Conservation (phyloP, 768 basidiomycete species). For the Pisolithus sp. region DNA sequence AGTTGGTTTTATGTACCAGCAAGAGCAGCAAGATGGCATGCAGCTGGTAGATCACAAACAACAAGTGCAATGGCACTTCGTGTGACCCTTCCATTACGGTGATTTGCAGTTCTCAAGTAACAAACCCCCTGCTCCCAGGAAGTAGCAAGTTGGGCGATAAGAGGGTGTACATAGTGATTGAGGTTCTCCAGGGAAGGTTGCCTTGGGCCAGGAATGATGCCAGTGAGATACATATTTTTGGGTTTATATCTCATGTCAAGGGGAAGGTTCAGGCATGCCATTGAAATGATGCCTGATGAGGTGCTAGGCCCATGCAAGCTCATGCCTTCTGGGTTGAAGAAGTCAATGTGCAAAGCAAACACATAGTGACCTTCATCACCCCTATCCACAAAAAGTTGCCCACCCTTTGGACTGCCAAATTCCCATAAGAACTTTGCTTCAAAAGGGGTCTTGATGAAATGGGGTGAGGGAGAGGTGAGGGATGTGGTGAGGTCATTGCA, state of each 20-base stretch:
- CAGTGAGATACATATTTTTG: too few species aligned
- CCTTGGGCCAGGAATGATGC: constrained; percentile 13
- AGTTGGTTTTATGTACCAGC: too few species aligned
- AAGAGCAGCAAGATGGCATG: too few species aligned
- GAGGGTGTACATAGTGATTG: constrained; percentile 16
- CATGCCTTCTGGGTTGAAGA: too few species aligned
- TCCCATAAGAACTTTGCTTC: constrained; percentile 11
- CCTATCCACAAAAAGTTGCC: constrained; percentile 1
- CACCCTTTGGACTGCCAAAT: constrained; percentile 1
- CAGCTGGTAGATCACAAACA: too few species aligned
- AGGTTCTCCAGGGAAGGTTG: constrained; percentile 15
- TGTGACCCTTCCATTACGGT: constrained; percentile 6
- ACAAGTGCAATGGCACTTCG: constrained; percentile 16
- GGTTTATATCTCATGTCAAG: too few species aligned
- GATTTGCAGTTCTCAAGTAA: constrained; percentile 7
- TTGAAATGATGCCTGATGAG: too few species aligned
- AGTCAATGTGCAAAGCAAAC: too few species aligned
- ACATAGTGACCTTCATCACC: too few species aligned
- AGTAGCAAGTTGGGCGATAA: constrained; percentile 15
- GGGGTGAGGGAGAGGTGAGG: neutral
- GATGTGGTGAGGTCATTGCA: too few species aligned
- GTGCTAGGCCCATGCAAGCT: too few species aligned
- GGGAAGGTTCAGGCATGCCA: too few species aligned
- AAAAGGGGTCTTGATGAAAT: constrained; percentile 1
- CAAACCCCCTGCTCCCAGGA: constrained; percentile 12